Conservation (phyloP, 352 stramenopile genomes). For the Phytophthora sojae region DNA sequence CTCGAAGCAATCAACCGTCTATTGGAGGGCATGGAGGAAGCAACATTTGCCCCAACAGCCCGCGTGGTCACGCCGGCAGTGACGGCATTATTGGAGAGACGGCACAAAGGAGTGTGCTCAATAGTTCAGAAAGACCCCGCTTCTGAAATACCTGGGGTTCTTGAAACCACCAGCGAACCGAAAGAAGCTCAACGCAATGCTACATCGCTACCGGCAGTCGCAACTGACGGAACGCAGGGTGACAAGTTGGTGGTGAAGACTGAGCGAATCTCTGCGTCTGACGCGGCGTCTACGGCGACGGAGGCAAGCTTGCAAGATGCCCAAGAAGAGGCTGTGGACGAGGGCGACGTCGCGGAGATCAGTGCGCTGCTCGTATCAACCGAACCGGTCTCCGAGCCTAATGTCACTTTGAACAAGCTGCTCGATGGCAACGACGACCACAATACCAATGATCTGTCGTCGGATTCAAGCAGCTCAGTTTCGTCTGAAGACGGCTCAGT, state of each 20-base stretch:
- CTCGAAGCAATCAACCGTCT: slow-evolving; percentile 12
- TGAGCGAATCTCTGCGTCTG: neutral
- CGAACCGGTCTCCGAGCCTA: neutral
- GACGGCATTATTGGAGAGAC: slow-evolving; percentile 28
- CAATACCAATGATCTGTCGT: slow-evolving; percentile 8
- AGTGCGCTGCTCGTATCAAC: neutral
- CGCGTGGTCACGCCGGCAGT: slow-evolving; percentile 33
- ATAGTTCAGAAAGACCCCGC: neutral
- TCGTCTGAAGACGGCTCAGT: slow-evolving; percentile 11
- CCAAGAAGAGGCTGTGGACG: slow-evolving; percentile 6
- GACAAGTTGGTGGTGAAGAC: neutral
- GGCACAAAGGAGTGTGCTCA: slow-evolving; percentile 25
- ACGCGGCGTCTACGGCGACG: neutral
- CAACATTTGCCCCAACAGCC: slow-evolving; percentile 21
- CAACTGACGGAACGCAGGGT: neutral
- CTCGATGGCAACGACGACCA: slow-evolving; percentile 1
- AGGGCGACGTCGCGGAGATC: neutral
- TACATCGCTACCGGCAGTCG: neutral
- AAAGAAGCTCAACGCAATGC: neutral
- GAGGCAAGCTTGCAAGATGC: neutral
- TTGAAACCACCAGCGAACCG: neutral
- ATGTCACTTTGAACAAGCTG: neutral
- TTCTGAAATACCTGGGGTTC: neutral
- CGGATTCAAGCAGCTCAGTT: slow-evolving; percentile 8
- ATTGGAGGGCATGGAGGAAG: slow-evolving; percentile 31